Evolutionary conservation across 2,329 filamentous ascomycete genomes (phyloP).

Genomic region (Aureobasidium pullulans): DNA sequence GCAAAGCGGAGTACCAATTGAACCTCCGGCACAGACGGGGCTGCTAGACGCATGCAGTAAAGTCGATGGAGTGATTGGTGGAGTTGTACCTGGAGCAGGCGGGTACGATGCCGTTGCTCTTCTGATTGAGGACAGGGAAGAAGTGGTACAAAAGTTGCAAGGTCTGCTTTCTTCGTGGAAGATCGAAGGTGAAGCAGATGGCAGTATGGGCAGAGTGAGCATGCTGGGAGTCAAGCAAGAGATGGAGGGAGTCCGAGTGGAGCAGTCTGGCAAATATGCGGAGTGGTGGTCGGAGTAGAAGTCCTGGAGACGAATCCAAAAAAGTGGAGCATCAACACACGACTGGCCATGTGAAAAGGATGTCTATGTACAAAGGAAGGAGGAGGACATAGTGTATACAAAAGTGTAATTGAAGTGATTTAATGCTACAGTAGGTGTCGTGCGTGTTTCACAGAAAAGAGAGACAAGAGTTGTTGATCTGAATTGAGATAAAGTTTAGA

Average conservation of each 20-base stretch:
- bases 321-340: not conserved
- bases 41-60: slow-evolving; percentile 67
- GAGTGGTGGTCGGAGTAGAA: slow-evolving; percentile 32
- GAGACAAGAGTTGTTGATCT: not conserved
- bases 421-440: not conserved
- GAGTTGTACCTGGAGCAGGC: slow-evolving; percentile 88
- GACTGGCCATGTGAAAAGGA: not conserved
- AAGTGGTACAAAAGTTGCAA: slow-evolving; percentile 54
- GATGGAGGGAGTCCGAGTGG: slow-evolving; percentile 54
- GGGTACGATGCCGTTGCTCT: slow-evolving; percentile 86
- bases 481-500: not conserved
- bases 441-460: not conserved
- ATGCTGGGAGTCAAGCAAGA: slow-evolving; percentile 65
- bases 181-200: slow-evolving; percentile 35
- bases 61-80: slow-evolving; percentile 76
- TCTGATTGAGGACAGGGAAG: slow-evolving; percentile 64
- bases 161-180: slow-evolving; percentile 58
- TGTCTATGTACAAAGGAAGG: not conserved
- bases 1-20: slow-evolving; percentile 73
- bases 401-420: not conserved
- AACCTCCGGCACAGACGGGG: slow-evolving; percentile 77
- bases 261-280: slow-evolving; percentile 33
- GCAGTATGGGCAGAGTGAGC: slow-evolving; percentile 50
- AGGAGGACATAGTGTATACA: not conserved
- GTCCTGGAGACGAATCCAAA: not conserved